phyloP scores from a whole-genome alignment of 805 yeast species.

The Pichia occidentalis region DNA sequence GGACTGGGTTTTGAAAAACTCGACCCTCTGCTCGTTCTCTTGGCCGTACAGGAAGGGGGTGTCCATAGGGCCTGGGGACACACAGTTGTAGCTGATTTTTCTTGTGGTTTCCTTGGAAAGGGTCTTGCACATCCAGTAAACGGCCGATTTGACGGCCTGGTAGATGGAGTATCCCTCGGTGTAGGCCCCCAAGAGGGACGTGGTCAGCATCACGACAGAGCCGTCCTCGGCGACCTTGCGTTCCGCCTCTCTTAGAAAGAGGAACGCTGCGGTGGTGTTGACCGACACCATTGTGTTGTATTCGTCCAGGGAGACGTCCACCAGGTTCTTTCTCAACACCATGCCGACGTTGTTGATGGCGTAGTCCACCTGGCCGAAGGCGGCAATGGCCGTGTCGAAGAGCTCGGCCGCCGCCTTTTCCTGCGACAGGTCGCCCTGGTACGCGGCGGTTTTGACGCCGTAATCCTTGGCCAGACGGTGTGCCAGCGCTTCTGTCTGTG shows the following conservation, averaged over 20 bases:
- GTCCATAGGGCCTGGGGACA: constrained; percentile 65
- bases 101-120: constrained; percentile 49
- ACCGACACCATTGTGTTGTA: constrained; percentile 46
- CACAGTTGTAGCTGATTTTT: constrained; percentile 45
- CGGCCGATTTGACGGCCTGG: constrained; percentile 55
- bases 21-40: constrained; percentile 47
- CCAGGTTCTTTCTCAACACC: constrained; percentile 56
- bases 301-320: constrained; percentile 47
- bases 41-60: constrained; percentile 60
- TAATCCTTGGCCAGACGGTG: constrained; percentile 30
- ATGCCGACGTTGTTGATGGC: constrained; percentile 66
- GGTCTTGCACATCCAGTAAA: constrained; percentile 45
- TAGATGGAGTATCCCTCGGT: constrained; percentile 45
- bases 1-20: constrained; percentile 47
- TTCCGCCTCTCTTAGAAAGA: constrained; percentile 53
- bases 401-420: constrained; percentile 38
- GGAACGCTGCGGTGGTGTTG: constrained; percentile 56
- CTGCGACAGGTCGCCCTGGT: constrained; percentile 37
- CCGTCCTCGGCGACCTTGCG: constrained; percentile 46
- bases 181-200: constrained; percentile 62
- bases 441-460: constrained; percentile 36
- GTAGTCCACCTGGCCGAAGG: constrained; percentile 48
- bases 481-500: constrained; percentile 33
- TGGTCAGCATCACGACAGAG: constrained; percentile 49
- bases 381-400: constrained; percentile 38